Evolutionary conservation across 306 rosid species (phyloP), one percentile per base, ranked within the genome.

Genomic region (Pyrus communis): DNA sequence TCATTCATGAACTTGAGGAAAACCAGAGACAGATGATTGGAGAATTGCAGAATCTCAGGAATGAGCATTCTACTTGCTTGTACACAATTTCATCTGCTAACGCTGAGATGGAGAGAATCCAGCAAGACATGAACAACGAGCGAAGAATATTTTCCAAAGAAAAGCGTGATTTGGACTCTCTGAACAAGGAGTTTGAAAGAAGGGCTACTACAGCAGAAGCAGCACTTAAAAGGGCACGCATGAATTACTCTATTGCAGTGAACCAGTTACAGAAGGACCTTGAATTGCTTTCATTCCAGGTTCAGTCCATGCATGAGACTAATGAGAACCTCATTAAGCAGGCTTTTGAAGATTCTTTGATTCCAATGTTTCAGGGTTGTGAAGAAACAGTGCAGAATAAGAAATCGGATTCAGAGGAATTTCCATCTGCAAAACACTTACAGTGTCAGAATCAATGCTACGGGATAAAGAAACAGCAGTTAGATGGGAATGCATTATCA

Each of bases 211-310:
- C 89, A 77, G 92, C 98, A 30, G 98, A 96, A 87, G 91, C 96
- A 65, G 90, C 98, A 55, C 93, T 96, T 75, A 92, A 92, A 85
- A 91, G 97, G 88, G 99, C 97, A 67, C 92, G 93, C 81, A 81
- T 92, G 88, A 96, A 96, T 85, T 96, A 96, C 85, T 96, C 99
- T 65, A 92, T 92, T 82, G 98, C 99, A 11, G 97, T 91, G 70
- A 88, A 88, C 76, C 98, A 96, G 86, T 82, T 96, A 82, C 99
- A 92, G 87, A 96, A 92, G 85, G 98, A 96, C 93, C 99, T 96
- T 7, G 93, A 92, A 74, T 70, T 91, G 54, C 96, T 96, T 81
- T 91, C 99, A 73, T 71, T 77, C 84, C 99, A 96, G 91, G 90
- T 96, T 82, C 79, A 85, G 61, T 91, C 97, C 75, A 87, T 96